Evolutionary conservation across 352 stramenopile genomes (phyloP).

Genomic region (Blastocystis hominis): DNA sequence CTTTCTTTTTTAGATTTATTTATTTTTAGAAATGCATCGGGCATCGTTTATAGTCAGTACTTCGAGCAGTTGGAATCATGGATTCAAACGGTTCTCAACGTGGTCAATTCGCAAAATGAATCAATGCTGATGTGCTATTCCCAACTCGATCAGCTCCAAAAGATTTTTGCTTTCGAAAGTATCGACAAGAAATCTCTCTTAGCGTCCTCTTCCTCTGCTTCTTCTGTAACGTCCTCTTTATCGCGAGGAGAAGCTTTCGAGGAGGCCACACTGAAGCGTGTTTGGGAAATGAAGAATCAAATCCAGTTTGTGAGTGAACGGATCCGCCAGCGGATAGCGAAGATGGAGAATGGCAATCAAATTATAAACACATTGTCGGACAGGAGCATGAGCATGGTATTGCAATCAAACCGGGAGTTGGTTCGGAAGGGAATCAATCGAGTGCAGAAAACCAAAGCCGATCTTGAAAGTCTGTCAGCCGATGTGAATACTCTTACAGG

Average conservation of each 20-base stretch:
- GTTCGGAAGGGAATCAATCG: not conserved
- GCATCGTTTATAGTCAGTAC: not conserved
- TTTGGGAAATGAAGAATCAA: too few relatives aligned
- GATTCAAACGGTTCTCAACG: not conserved
- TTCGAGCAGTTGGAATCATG: not conserved
- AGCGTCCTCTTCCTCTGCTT: too few relatives aligned
- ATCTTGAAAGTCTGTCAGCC: not conserved
- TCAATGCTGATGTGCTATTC: not conserved
- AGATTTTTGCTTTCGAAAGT: not conserved
- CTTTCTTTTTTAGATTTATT: not conserved
- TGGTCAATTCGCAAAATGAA: not conserved
- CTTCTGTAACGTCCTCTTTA: too few relatives aligned
- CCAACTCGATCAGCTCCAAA: not conserved
- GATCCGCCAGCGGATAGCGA: too few relatives aligned
- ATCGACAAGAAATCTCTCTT: too few relatives aligned
- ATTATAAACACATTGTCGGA: too few relatives aligned
- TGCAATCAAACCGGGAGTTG: not conserved
- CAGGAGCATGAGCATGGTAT: not conserved
- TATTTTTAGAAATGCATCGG: not conserved
- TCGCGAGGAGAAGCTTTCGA: too few relatives aligned
- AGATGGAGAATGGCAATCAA: too few relatives aligned
- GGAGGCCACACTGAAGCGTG: too few relatives aligned
- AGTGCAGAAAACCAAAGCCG: not conserved
- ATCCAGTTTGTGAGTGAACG: too few relatives aligned
- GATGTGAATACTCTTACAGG: not conserved